phyloP scores from a whole-genome alignment of 257 asterid genomes.

The Craterostigma plantagineum region DNA sequence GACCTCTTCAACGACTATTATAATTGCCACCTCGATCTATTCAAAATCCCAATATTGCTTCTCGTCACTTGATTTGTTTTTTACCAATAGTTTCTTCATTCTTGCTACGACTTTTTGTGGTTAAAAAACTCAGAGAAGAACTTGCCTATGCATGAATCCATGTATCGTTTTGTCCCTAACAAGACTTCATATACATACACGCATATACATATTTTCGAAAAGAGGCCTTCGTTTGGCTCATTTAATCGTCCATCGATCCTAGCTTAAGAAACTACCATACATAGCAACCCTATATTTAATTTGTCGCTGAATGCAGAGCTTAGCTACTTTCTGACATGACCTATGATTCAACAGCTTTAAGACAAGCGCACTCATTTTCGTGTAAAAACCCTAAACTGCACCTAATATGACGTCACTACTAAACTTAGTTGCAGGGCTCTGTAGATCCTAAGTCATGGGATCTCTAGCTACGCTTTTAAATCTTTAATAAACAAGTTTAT shows the following conservation, averaged over 20 bases:
- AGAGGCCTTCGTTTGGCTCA: no score
- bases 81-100: slow-evolving; percentile 1
- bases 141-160: neutral
- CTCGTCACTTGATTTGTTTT: slow-evolving; percentile 3
- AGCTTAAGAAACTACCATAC: neutral
- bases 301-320: slow-evolving; percentile 16
- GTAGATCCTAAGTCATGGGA: no score
- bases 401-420: no score
- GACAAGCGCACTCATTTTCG: slow-evolving; percentile 19
- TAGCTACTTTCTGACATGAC: slow-evolving; percentile 33
- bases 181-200: slow-evolving; percentile 19
- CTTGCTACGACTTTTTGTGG: slow-evolving; percentile 1
- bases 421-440: no score
- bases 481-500: no score
- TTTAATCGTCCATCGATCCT: slow-evolving; percentile 14
- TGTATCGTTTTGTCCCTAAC: slow-evolving; percentile 13
- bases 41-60: slow-evolving; percentile 73
- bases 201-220: no score
- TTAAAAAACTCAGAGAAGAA: neutral
- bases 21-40: slow-evolving; percentile 49
- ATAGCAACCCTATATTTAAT: slow-evolving; percentile 9
- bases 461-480: no score
- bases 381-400: slow-evolving; percentile 1
- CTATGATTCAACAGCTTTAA: slow-evolving; percentile 24
- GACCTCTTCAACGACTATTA: no score